phyloP scores from a whole-genome alignment of 352 stramenopile species.

The Phytophthora uliginosa region DNA sequence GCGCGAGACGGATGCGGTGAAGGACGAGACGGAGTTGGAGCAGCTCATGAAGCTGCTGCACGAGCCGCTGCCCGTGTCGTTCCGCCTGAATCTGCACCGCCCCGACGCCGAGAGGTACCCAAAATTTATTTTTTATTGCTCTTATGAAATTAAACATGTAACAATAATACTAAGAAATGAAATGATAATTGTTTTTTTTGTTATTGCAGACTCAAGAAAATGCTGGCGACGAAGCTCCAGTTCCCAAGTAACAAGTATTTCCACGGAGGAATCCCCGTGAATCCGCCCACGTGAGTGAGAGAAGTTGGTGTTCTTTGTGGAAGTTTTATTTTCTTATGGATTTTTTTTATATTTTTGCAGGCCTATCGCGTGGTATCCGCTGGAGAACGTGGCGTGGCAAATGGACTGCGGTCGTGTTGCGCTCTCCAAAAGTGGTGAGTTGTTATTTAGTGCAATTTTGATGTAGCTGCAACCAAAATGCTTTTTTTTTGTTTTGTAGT shows the following conservation, averaged over 20 bases:
- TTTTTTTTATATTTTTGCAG: slow-evolving; percentile 31
- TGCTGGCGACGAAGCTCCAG: slow-evolving; percentile 63
- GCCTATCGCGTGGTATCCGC: slow-evolving; percentile 82
- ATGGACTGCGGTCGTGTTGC: slow-evolving; percentile 84
- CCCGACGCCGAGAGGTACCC: slow-evolving; percentile 54
- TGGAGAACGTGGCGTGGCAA: slow-evolving; percentile 84
- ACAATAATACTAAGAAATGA: too few species aligned
- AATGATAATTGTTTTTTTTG: not conserved
- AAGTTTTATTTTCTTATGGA: slow-evolving; percentile 5
- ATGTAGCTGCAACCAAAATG: not conserved
- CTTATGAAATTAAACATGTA: not conserved
- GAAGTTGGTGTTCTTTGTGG: not conserved
- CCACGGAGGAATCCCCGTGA: slow-evolving; percentile 63
- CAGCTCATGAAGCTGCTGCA: slow-evolving; percentile 81
- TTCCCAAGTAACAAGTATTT: slow-evolving; percentile 67
- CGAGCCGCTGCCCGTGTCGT: slow-evolving; percentile 82
- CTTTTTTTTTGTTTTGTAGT: not conserved
- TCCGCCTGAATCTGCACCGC: slow-evolving; percentile 85
- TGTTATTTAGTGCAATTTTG: not conserved
- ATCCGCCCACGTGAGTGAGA: slow-evolving; percentile 62
- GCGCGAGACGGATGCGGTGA: slow-evolving; percentile 71
- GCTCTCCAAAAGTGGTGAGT: slow-evolving; percentile 81
- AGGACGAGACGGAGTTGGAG: slow-evolving; percentile 59
- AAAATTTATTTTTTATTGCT: not conserved
- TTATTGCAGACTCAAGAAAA: slow-evolving; percentile 49